phyloP scores from a whole-genome alignment of 2,329 filamentous ascomycete species.

The Cryphonectria naterciae region DNA sequence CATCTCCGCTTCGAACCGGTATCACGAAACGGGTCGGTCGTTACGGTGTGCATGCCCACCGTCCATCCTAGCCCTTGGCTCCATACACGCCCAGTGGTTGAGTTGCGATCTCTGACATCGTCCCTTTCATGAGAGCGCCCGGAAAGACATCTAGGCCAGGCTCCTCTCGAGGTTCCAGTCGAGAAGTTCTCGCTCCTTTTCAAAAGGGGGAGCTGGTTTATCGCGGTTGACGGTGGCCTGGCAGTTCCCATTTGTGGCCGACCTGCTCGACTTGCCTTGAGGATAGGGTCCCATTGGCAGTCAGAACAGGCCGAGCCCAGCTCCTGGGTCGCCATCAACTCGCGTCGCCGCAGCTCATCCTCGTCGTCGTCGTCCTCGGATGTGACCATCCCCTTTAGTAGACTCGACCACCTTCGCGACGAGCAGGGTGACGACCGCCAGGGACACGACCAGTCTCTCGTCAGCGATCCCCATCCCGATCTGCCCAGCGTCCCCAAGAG shows the following conservation, averaged over 20 bases:
- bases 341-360: neutral
- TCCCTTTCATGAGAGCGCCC: neutral
- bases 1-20: conserved; percentile 22
- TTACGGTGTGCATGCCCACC: conserved; percentile 6
- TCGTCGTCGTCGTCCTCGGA: conserved; percentile 1
- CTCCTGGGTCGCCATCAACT: conserved; percentile 23
- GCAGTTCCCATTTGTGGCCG: conserved; percentile 4
- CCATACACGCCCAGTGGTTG: neutral
- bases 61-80: conserved; percentile 1
- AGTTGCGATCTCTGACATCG: conserved; percentile 3
- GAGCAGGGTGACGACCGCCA: neutral
- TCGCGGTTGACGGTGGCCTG: conserved; percentile 14
- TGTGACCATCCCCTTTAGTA: neutral
- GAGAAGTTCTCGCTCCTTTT: neutral
- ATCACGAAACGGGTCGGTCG: conserved; percentile 26
- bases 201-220: neutral
- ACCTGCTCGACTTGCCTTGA: conserved; percentile 17
- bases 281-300: conserved; percentile 22
- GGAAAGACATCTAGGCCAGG: neutral
- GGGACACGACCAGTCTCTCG: conserved; percentile 38
- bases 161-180: conserved; percentile 3
- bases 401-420: conserved; percentile 1
- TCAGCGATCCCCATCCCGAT: conserved; percentile 48
- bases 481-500: conserved; percentile 31
- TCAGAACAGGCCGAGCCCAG: conserved; percentile 18